Evolutionary conservation across 345 rosid genomes (phyloP), one percentile per base, ranked within the genome.

Genomic region (Stellera chamaejasme): DNA sequence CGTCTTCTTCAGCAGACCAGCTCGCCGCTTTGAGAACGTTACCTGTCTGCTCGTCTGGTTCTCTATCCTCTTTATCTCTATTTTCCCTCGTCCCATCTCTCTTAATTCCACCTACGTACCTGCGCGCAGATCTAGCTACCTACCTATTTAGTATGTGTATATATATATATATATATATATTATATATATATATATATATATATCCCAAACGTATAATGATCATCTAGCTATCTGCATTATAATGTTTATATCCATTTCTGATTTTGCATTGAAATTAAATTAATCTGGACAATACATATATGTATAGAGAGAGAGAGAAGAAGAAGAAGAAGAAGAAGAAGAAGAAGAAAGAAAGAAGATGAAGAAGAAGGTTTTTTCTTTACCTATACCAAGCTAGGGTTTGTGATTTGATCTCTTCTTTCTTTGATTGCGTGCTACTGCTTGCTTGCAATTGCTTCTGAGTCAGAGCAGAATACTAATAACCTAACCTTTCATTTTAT

Each of bases 61-160:
- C 59, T 62, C 66, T 25, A 62, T 62, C 66, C 58, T 62, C 66
- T 53, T 62, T 52, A 62, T 62, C 41, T 52, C 46, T 62, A 62
- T 62, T 59, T 62, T 62, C 54, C 66, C 66, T 28, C 66, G 58
- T 46, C 66, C 66, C 66, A 62, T 62, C 3, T 32, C 4, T 8
- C 39, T 5, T 1, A 2, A 2, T 32, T 32, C 39, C 39, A 0
- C 39, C 39, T 8, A 1, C 39, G 39, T 45, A 45, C 11, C 9
- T 19, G n/a, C 11, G 6, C 11, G 11, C 11, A 45, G 7, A 45
- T 45, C 7, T 45, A 45, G 7, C 7, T 45, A n/a, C n/a, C n/a
- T n/a, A n/a, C n/a, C n/a, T n/a, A n/a, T n/a, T n/a, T n/a, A n/a
- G n/a, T n/a, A n/a, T n/a, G n/a, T n/a, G 23, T 45, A 45, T 45